phyloP scores from a whole-genome alignment of 2,329 filamentous ascomycete genomes.

The Geosmithia flava region DNA sequence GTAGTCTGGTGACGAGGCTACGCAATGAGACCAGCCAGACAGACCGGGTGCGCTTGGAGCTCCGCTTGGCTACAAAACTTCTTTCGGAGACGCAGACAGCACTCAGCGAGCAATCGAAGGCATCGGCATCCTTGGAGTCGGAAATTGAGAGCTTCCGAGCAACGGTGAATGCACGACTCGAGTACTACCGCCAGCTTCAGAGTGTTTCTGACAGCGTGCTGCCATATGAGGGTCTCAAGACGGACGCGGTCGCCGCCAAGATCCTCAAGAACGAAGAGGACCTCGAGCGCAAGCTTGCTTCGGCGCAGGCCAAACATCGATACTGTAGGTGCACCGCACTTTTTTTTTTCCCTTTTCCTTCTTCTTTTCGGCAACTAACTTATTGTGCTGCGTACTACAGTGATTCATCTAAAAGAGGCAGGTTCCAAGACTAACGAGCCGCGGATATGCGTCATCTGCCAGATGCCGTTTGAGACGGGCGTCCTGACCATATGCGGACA shows the following conservation, averaged over 20 bases:
- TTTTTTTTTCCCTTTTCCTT: neutral
- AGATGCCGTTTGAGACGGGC: conserved; percentile 62
- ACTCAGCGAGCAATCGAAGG: conserved; percentile 38
- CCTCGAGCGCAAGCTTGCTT: conserved; percentile 45
- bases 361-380: neutral
- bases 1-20: conserved; percentile 43
- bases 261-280: conserved; percentile 20
- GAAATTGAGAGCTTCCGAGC: conserved; percentile 67
- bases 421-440: conserved; percentile 52
- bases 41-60: conserved; percentile 52
- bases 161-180: conserved; percentile 74
- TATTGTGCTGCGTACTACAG: conserved; percentile 13
- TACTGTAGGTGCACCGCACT: conserved; percentile 39
- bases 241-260: conserved; percentile 32
- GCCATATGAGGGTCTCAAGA: conserved; percentile 53
- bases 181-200: conserved; percentile 86
- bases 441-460: conserved; percentile 78
- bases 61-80: conserved; percentile 50
- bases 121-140: conserved; percentile 37
- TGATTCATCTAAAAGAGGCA: conserved; percentile 39
- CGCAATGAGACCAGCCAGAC: conserved; percentile 9
- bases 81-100: conserved; percentile 47
- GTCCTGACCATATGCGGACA: conserved; percentile 82
- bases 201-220: conserved; percentile 79
- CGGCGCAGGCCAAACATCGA: conserved; percentile 58